Percentiles rank a stretch among this genome's conserved stretches.
These are phyloP conservation scores for Candida ortonii DNA, from an alignment of 805 yeast genomes.

Conservation along the genomic window DNA sequence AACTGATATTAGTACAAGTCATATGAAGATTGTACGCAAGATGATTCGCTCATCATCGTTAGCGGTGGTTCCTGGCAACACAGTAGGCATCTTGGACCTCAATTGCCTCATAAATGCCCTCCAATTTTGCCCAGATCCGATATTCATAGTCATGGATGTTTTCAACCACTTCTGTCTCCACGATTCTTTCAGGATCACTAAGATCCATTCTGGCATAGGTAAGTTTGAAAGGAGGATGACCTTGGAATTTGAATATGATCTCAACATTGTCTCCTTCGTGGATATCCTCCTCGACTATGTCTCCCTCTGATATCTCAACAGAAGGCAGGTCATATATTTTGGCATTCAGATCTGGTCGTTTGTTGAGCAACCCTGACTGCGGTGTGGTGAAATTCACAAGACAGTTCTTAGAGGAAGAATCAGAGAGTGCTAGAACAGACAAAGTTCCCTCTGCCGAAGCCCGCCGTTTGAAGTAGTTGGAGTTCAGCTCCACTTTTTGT, in stretches of 20 bases:
- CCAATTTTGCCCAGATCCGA: constrained; percentile 72
- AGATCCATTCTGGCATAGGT: constrained; percentile 70
- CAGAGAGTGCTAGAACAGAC: constrained; percentile 64
- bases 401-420: constrained; percentile 71
- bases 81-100: constrained; percentile 87
- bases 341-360: constrained; percentile 30
- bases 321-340: constrained; percentile 55
- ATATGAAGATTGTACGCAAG: too few relatives aligned
- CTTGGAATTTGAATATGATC: constrained; percentile 74
- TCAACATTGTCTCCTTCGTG: constrained; percentile 96
- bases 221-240: constrained; percentile 86
- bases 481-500: constrained; percentile 49
- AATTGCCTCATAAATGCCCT: constrained; percentile 92
- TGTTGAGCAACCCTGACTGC: constrained; percentile 27
- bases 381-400: constrained; percentile 51
- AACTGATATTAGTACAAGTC: too few relatives aligned
- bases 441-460: constrained; percentile 84
- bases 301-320: constrained; percentile 83
- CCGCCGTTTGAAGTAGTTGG: constrained; percentile 51
- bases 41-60: too few relatives aligned
- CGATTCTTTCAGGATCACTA: constrained; percentile 35
- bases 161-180: constrained; percentile 59
- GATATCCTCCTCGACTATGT: constrained; percentile 69
- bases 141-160: constrained; percentile 69
- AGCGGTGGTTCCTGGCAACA: constrained; percentile 35